Conservation (phyloP, 2,329 filamentous ascomycete genomes). For the Pseudonectria buxi region DNA sequence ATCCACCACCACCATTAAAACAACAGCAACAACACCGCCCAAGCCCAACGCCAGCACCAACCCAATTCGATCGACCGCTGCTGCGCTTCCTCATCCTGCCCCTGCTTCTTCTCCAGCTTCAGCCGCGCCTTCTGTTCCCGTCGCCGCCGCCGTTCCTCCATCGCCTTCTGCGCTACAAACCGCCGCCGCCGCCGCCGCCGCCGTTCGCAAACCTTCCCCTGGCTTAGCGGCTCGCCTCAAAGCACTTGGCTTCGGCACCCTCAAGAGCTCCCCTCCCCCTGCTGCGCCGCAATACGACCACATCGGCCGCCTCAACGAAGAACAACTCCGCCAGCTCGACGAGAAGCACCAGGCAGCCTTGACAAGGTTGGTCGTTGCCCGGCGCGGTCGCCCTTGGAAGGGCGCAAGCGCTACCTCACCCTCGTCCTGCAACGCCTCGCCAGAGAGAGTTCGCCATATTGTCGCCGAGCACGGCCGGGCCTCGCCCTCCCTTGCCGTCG, state of each 20-base stretch:
- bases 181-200: constrained; percentile 23
- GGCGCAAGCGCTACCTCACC: constrained; percentile 43
- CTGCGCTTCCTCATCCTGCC: constrained; percentile 1
- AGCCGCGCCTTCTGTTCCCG: constrained; percentile 1
- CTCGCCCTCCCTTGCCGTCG: constrained; percentile 20
- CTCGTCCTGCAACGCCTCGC: constrained; percentile 18
- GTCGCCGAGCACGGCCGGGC: constrained; percentile 18
- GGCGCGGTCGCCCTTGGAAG: constrained; percentile 67
- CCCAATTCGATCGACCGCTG: constrained; percentile 9
- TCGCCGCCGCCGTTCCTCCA: constrained; percentile 13
- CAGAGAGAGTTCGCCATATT: background rate
- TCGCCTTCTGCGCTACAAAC: constrained; percentile 18
- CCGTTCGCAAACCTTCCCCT: constrained; percentile 53
- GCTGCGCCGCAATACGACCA: constrained; percentile 31
- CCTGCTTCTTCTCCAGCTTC: constrained; percentile 12
- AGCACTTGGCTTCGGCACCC: constrained; percentile 53
- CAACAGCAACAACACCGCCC: background rate
- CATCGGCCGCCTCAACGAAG: constrained; percentile 63
- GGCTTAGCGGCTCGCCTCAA: constrained; percentile 59
- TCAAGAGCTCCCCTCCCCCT: constrained; percentile 29
- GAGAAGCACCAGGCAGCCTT: constrained; percentile 56
- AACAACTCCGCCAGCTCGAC: constrained; percentile 64
- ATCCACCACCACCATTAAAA: constrained; percentile 8
- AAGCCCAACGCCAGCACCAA: constrained; percentile 6
- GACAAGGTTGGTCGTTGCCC: constrained; percentile 44